Evolutionary conservation across 2,329 filamentous ascomycete species (phyloP).

Genomic region (Diplodia intermedia): DNA sequence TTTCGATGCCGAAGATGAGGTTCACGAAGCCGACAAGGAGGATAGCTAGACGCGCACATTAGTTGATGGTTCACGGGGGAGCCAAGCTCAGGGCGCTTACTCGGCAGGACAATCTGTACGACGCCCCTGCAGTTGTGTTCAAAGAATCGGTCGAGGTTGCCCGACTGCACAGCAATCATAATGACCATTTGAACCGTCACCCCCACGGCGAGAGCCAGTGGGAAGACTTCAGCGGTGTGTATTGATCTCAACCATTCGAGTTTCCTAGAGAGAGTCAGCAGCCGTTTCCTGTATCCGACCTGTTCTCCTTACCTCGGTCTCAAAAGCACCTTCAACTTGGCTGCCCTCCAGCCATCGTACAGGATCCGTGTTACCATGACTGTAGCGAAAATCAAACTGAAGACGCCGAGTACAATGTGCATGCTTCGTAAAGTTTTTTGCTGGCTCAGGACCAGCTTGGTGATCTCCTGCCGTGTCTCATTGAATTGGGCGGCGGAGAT

Average conservation of each 20-base stretch:
- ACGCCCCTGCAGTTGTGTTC: conserved; percentile 46
- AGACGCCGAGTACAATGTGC: conserved; percentile 49
- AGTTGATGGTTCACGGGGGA: background rate
- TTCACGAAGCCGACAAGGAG: conserved; percentile 72
- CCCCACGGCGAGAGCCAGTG: conserved; percentile 49
- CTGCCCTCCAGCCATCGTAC: conserved; percentile 47
- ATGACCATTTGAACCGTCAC: conserved; percentile 48
- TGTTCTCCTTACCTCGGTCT: conserved; percentile 43
- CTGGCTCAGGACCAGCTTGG: conserved; percentile 44
- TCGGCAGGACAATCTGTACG: conserved; percentile 48
- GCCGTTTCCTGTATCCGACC: background rate
- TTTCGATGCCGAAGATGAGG: conserved; percentile 69
- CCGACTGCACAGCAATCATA: conserved; percentile 49
- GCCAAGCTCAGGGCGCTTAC: conserved; percentile 40
- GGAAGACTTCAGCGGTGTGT: conserved; percentile 50
- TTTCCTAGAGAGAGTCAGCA: conserved; percentile 39
- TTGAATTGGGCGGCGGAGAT: conserved; percentile 22
- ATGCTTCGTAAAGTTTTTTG: conserved; percentile 49
- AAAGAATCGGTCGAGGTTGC: conserved; percentile 47
- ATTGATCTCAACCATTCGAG: conserved; percentile 47
- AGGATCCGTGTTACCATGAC: conserved; percentile 48
- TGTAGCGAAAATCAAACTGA: conserved; percentile 47
- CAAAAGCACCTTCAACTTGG: conserved; percentile 43
- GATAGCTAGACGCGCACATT: conserved; percentile 56
- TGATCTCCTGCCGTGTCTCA: conserved; percentile 14